Percentiles rank a stretch among this genome's conserved stretches.
These are phyloP conservation scores for Ramaria sp. DNA, from an alignment of 768 basidiomycete genomes.

Conservation along the genomic window DNA sequence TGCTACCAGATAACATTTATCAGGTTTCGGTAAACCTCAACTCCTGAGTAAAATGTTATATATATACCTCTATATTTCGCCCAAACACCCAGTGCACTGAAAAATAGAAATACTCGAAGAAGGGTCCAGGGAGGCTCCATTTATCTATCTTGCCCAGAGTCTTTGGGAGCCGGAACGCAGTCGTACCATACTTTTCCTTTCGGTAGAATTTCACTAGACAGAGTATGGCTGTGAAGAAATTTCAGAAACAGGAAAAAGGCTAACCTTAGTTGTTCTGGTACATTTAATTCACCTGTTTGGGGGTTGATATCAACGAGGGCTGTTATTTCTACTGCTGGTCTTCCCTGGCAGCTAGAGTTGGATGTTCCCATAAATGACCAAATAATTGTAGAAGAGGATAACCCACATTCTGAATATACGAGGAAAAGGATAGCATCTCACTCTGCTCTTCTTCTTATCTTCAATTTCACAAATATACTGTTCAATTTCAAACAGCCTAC, in stretches of 20 bases:
- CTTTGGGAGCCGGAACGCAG: neutral
- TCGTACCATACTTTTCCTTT: neutral
- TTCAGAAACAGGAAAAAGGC: neutral
- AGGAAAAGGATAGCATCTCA: constrained; percentile 63
- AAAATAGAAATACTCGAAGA: too few species aligned
- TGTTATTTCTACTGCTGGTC: constrained; percentile 64
- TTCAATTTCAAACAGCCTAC: constrained; percentile 57
- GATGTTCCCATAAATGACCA: neutral
- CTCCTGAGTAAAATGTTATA: too few species aligned
- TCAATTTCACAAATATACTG: constrained; percentile 55
- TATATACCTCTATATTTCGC: too few species aligned
- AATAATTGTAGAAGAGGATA: neutral
- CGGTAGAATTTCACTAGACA: neutral
- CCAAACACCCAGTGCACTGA: too few species aligned
- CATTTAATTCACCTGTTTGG: constrained; percentile 36
- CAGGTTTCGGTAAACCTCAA: too few species aligned
- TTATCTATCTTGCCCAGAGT: too few species aligned
- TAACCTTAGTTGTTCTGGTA: constrained; percentile 22
- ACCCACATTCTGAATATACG: constrained; percentile 65
- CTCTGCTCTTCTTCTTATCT: constrained; percentile 15
- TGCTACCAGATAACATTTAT: too few species aligned
- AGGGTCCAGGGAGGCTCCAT: too few species aligned
- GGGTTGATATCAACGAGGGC: constrained; percentile 37
- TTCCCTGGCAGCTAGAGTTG: constrained; percentile 46
- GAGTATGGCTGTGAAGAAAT: neutral